Conservation (phyloP, 2,329 filamentous ascomycete genomes). For the Curvularia verruculosa region DNA sequence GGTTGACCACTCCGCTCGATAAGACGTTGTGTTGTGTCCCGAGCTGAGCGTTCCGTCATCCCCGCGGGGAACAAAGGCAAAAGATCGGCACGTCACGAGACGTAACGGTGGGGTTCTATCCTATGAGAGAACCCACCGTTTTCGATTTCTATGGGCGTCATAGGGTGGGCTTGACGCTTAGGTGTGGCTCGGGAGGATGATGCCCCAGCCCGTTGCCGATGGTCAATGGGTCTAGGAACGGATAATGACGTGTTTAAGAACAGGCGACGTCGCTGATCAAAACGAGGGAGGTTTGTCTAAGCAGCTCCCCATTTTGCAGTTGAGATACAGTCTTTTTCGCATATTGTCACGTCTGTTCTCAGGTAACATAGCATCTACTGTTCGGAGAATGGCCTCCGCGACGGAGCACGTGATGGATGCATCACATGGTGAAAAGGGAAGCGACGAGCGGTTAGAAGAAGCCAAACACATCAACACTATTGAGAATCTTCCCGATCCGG, state of each 20-base stretch:
- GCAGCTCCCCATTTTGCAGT: not conserved
- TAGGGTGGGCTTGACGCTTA: conserved; percentile 1
- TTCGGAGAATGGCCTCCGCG: conserved; percentile 28
- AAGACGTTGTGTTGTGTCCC: not conserved
- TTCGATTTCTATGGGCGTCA: not conserved
- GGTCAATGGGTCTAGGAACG: no score
- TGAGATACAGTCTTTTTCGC: not conserved
- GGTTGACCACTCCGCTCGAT: no score
- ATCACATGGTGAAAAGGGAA: conserved; percentile 28
- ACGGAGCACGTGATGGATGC: conserved; percentile 27
- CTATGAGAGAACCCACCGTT: not conserved
- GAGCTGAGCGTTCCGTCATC: not conserved
- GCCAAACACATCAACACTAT: conserved; percentile 20
- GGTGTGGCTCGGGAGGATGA: conserved; percentile 11
- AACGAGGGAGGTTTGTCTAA: not conserved
- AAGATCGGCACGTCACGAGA: not conserved
- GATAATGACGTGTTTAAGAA: conserved; percentile 8
- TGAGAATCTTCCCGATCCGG: conserved; percentile 58
- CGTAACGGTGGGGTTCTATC: not conserved
- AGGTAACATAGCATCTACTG: not conserved
- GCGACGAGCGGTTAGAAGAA: conserved; percentile 18
- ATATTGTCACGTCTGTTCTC: not conserved
- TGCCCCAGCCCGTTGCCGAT: conserved; percentile 8
- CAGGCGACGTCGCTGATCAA: not conserved
- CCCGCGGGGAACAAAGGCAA: not conserved